Evolutionary conservation across 2,329 filamentous ascomycete genomes (phyloP).

Genomic region (Botrytis medusae): DNA sequence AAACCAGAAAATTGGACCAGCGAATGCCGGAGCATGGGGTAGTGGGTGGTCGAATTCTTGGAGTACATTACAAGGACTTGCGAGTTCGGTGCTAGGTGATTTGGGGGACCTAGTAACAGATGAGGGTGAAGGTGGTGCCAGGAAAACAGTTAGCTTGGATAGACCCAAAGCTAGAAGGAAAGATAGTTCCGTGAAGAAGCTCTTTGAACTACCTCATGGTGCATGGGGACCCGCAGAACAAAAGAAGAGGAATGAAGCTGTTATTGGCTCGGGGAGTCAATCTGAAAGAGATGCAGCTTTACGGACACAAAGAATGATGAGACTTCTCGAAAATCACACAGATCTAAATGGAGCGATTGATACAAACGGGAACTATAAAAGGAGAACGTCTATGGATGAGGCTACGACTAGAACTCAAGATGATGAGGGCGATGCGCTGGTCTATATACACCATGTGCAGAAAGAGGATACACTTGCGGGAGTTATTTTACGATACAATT

Average conservation of each 20-base stretch:
- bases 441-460: conserved; percentile 86
- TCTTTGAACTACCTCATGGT: conserved; percentile 27
- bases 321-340: conserved; percentile 60
- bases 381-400: conserved; percentile 37
- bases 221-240: conserved; percentile 36
- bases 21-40: conserved; percentile 22
- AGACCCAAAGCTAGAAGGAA: conserved; percentile 22
- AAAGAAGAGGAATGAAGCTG: conserved; percentile 30
- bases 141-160: conserved; percentile 15
- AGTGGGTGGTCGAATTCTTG: conserved; percentile 37
- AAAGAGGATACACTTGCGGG: conserved; percentile 86
- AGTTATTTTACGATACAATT: conserved; percentile 86
- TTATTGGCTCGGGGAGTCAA: conserved; percentile 54
- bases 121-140: conserved; percentile 25
- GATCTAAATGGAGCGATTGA: conserved; percentile 60
- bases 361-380: conserved; percentile 37
- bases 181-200: conserved; percentile 23
- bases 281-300: conserved; percentile 55
- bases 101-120: conserved; percentile 24
- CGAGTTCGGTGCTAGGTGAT: conserved; percentile 39
- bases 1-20: not conserved
- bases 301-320: conserved; percentile 57
- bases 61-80: conserved; percentile 38
- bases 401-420: conserved; percentile 43
- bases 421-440: conserved; percentile 72